These are phyloP conservation scores for Calocybe indica DNA, from an alignment of 768 basidiomycete species.

Conservation along the genomic window DNA sequence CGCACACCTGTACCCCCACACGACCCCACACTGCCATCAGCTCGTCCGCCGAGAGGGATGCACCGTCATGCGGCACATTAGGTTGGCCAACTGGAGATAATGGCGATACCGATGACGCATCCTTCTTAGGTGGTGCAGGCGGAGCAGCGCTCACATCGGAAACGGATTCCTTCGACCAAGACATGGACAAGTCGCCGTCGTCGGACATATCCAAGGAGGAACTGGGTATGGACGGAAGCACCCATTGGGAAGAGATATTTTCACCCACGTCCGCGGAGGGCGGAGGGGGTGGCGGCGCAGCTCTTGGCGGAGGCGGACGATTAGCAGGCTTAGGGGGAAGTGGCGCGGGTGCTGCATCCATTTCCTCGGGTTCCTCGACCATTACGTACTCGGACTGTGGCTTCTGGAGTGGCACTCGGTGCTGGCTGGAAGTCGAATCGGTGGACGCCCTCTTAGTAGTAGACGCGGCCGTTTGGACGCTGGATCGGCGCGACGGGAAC, in stretches of 20 bases:
- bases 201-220: slow-evolving; percentile 47
- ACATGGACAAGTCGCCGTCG: slow-evolving; percentile 43
- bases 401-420: slow-evolving; percentile 18
- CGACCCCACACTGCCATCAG: slow-evolving; percentile 65
- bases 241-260: slow-evolving; percentile 53
- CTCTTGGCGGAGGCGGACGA: slow-evolving; percentile 33
- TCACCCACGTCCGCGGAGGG: slow-evolving; percentile 23
- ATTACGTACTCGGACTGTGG: slow-evolving; percentile 53
- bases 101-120: slow-evolving; percentile 9
- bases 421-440: slow-evolving; percentile 18
- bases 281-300: slow-evolving; percentile 21
- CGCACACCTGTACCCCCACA: slow-evolving; percentile 70
- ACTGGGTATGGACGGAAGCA: slow-evolving; percentile 55
- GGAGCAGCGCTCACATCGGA: slow-evolving; percentile 23
- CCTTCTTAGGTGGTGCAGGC: slow-evolving; percentile 10
- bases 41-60: slow-evolving; percentile 47
- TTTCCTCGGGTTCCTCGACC: slow-evolving; percentile 45
- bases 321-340: slow-evolving; percentile 38
- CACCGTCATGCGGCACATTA: no score
- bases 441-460: slow-evolving; percentile 30
- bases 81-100: slow-evolving; percentile 24
- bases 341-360: slow-evolving; percentile 35
- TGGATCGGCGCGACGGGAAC: slow-evolving; percentile 33
- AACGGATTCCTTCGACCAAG: slow-evolving; percentile 59
- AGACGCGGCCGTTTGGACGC: slow-evolving; percentile 26